Evolutionary conservation across 1,284 basidiomycete genomes (phyloP).

Genomic region (Rhodotorula sp.): DNA sequence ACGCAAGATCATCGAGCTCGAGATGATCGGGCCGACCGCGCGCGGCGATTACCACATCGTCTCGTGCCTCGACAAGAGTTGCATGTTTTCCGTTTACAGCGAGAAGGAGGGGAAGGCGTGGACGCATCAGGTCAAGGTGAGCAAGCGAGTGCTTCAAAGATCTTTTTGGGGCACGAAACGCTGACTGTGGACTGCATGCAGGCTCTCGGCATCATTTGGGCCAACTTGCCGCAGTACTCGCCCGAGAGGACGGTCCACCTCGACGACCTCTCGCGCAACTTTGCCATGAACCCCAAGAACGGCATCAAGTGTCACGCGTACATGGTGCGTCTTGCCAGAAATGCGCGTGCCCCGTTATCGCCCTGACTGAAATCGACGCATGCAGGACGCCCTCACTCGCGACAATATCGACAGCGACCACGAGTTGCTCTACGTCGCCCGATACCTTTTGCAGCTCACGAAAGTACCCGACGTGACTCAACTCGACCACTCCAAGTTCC

Average conservation of each 20-base stretch:
- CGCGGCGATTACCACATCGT: constrained; percentile 59
- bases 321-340: constrained; percentile 2
- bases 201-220: constrained; percentile 81
- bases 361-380: background rate
- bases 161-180: background rate
- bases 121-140: constrained; percentile 61
- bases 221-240: constrained; percentile 64
- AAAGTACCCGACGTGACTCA: constrained; percentile 18
- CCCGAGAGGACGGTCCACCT: constrained; percentile 36
- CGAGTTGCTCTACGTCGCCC: constrained; percentile 39
- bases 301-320: constrained; percentile 43
- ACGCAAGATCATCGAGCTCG: constrained; percentile 82
- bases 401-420: constrained; percentile 28
- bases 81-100: constrained; percentile 85
- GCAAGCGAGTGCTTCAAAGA: background rate
- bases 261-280: constrained; percentile 24
- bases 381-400: constrained; percentile 10
- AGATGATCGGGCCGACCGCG: constrained; percentile 65
- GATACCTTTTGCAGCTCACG: constrained; percentile 35
- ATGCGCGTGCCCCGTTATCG: background rate
- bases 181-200: constrained; percentile 55
- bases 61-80: constrained; percentile 68
- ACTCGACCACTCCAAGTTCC: constrained; percentile 32
- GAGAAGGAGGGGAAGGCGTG: constrained; percentile 69
- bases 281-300: constrained; percentile 37